These are phyloP conservation scores for Eimeria necatrix DNA, from an alignment of 169 alveolate genomes.

Conservation along the genomic window DNA sequence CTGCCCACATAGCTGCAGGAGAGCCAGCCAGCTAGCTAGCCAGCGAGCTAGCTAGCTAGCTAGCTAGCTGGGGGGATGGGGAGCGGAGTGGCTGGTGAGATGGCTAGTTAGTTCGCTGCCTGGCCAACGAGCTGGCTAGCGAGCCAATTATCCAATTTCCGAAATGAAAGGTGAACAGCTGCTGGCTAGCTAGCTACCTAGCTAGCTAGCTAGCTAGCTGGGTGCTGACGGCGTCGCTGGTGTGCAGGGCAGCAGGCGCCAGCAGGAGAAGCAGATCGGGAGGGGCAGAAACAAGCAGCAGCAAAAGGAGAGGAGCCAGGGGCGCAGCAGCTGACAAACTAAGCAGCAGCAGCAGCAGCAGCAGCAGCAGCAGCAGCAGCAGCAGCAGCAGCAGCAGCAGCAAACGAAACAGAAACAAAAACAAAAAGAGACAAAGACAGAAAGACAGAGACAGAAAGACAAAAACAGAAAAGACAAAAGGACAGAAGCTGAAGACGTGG, in stretches of 20 bases:
- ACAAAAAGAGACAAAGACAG: background rate
- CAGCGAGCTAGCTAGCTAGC: background rate
- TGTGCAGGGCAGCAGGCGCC: background rate
- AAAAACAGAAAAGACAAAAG: background rate
- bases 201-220: background rate
- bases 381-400: background rate
- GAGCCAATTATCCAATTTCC: too few relatives aligned
- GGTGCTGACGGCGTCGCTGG: background rate
- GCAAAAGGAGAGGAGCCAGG: background rate
- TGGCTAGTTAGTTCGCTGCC: background rate
- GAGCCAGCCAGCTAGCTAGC: background rate
- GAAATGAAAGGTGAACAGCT: background rate
- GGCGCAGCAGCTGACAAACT: too few relatives aligned
- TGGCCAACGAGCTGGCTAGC: background rate
- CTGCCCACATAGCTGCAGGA: too few relatives aligned
- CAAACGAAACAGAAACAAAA: background rate
- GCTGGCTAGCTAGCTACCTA: background rate
- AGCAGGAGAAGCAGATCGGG: background rate
- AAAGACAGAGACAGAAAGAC: constrained; percentile 9
- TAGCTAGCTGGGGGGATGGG: background rate
- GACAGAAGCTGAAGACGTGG: background rate
- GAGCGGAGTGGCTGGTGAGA: background rate
- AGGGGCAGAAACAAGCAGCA: background rate
- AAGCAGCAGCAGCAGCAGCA: background rate
- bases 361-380: background rate